phyloP scores from a whole-genome alignment of 306 rosid genomes.

The Lathyrus oleraceus region DNA sequence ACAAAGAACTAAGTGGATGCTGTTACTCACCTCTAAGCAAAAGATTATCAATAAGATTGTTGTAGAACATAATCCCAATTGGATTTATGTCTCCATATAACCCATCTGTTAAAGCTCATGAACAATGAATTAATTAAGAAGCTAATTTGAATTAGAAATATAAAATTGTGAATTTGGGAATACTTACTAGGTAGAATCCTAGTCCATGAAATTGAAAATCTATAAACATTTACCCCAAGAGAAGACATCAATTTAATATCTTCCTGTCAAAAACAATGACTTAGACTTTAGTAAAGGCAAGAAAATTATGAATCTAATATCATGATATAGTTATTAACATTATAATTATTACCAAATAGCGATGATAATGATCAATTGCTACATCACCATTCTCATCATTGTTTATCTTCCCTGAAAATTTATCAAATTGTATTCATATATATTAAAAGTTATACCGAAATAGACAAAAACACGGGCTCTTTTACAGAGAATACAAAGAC shows the following conservation, averaged over 20 bases:
- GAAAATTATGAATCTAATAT: not conserved
- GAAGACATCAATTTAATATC: slow-evolving; percentile 56
- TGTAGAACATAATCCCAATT: slow-evolving; percentile 57
- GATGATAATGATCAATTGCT: slow-evolving; percentile 74
- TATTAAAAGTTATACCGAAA: no score
- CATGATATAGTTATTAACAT: not conserved
- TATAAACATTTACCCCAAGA: slow-evolving; percentile 60
- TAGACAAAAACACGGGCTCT: no score
- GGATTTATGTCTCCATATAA: slow-evolving; percentile 53
- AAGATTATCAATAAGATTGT: slow-evolving; percentile 57
- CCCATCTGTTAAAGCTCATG: slow-evolving; percentile 49
- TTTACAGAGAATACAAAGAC: no score
- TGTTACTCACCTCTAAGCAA: slow-evolving; percentile 48
- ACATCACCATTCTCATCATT: slow-evolving; percentile 61
- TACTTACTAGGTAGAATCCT: slow-evolving; percentile 68
- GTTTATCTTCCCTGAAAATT: slow-evolving; percentile 47
- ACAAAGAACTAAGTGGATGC: not conserved
- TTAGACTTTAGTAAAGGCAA: not conserved
- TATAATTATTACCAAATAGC: slow-evolving; percentile 43
- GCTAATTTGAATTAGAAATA: slow-evolving; percentile 15
- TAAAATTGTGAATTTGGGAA: not conserved
- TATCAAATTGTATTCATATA: not conserved
- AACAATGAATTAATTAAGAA: slow-evolving; percentile 14
- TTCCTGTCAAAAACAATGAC: slow-evolving; percentile 40
- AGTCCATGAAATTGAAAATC: slow-evolving; percentile 75